These are phyloP conservation scores for Pilasporangium apinafurcum DNA, from an alignment of 352 stramenopile genomes.

Conservation along the genomic window DNA sequence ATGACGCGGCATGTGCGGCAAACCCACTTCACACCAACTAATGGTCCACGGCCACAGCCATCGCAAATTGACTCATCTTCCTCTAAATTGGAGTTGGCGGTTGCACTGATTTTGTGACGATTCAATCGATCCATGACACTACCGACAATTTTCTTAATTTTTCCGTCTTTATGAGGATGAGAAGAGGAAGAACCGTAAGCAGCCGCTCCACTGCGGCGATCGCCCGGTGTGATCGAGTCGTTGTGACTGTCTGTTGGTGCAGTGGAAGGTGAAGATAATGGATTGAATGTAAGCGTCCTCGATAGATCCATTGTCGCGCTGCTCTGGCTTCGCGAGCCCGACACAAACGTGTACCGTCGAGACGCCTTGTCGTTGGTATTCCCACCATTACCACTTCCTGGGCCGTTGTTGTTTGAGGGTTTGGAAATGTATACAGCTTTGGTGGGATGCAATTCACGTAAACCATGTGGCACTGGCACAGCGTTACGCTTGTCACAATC, in stretches of 20 bases:
- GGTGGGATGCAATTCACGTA: slow-evolving; percentile 53
- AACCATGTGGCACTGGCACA: slow-evolving; percentile 31
- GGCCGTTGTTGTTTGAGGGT: slow-evolving; percentile 1
- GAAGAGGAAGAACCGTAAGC: slow-evolving; percentile 10
- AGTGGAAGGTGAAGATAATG: slow-evolving; percentile 6
- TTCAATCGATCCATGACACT: slow-evolving; percentile 64
- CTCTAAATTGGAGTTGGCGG: slow-evolving; percentile 15
- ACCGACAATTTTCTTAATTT: slow-evolving; percentile 79
- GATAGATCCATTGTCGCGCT: not conserved
- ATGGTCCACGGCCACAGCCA: slow-evolving; percentile 48
- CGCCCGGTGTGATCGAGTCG: slow-evolving; percentile 9
- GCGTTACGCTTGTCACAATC: slow-evolving; percentile 34
- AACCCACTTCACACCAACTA: slow-evolving; percentile 51
- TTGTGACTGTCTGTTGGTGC: not conserved
- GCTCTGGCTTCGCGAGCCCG: slow-evolving; percentile 6
- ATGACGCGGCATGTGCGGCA: slow-evolving; percentile 52
- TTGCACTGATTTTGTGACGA: slow-evolving; percentile 50
- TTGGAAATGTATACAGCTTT: slow-evolving; percentile 66
- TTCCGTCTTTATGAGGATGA: slow-evolving; percentile 28
- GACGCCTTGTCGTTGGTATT: slow-evolving; percentile 10
- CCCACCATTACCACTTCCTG: not conserved
- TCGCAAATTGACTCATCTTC: slow-evolving; percentile 58
- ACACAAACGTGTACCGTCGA: slow-evolving; percentile 26
- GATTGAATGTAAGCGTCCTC: slow-evolving; percentile 1
- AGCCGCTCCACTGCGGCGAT: slow-evolving; percentile 15